A percentile compares a stretch with the other conserved stretches of the same genome.
Conservation (phyloP, 208 protist species). For the Tritrichomonas musculus region DNA sequence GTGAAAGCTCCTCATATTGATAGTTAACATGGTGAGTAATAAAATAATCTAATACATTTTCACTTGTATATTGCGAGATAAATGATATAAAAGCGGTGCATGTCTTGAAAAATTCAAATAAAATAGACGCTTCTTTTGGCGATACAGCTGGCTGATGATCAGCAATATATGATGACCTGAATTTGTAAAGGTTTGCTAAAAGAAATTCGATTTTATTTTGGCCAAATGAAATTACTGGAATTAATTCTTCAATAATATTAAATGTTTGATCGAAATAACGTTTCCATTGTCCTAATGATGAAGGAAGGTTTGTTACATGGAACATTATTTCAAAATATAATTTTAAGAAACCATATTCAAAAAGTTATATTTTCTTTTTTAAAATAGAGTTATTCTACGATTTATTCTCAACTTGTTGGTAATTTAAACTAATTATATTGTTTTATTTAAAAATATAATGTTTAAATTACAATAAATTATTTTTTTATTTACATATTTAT, state of each 20-base stretch:
- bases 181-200: background rate
- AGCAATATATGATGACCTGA: background rate
- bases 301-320: no score
- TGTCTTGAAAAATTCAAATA: conserved; percentile 10
- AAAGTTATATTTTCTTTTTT: no score
- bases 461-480: no score
- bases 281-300: no score
- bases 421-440: no score
- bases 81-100: background rate
- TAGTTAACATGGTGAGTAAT: background rate
- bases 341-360: no score
- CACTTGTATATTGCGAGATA: background rate
- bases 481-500: no score
- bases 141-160: background rate
- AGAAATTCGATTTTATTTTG: background rate
- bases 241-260: background rate
- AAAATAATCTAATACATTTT: background rate
- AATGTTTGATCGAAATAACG: no score
- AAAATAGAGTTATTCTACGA: no score
- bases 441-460: no score
- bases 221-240: background rate
- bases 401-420: no score
- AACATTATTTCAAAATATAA: no score
- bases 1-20: background rate
- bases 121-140: background rate